These are phyloP conservation scores for Kwoniella shivajii DNA, from an alignment of 1,284 basidiomycete genomes.

Conservation along the genomic window DNA sequence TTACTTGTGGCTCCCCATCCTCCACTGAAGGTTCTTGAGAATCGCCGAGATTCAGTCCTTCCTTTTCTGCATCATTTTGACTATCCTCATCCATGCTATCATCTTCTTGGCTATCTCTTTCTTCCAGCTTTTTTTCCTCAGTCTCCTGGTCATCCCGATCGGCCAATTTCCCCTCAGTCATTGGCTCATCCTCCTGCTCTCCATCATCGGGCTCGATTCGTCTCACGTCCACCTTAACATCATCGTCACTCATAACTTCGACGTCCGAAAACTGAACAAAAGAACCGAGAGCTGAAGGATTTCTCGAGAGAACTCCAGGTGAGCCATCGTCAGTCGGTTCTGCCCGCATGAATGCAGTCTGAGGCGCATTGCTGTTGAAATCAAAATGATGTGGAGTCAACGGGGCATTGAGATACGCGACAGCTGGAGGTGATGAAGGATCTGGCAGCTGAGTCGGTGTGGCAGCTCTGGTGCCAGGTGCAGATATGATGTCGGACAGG, in stretches of 20 bases:
- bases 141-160: background rate
- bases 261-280: background rate
- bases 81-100: background rate
- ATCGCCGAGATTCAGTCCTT: too few relatives aligned
- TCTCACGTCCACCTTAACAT: conserved; percentile 5
- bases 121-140: background rate
- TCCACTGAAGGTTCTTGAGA: too few relatives aligned
- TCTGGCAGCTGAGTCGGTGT: conserved; percentile 23
- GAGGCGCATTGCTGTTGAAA: background rate
- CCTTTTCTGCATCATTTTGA: background rate
- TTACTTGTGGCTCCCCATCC: too few relatives aligned
- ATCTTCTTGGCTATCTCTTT: background rate
- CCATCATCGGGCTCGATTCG: background rate
- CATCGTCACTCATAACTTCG: conserved; percentile 8
- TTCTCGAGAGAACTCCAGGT: background rate
- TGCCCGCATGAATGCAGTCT: conserved; percentile 9
- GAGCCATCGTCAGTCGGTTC: conserved; percentile 10
- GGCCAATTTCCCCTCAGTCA: background rate
- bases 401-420: conserved; percentile 14
- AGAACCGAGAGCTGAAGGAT: background rate
- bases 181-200: background rate
- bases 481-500: background rate
- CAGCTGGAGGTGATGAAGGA: conserved; percentile 15
- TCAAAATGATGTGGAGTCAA: conserved; percentile 17
- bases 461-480: conserved; percentile 6